Evolutionary conservation across 495 filamentous ascomycete genomes (phyloP).

Genomic region (Penicillium lagena): DNA sequence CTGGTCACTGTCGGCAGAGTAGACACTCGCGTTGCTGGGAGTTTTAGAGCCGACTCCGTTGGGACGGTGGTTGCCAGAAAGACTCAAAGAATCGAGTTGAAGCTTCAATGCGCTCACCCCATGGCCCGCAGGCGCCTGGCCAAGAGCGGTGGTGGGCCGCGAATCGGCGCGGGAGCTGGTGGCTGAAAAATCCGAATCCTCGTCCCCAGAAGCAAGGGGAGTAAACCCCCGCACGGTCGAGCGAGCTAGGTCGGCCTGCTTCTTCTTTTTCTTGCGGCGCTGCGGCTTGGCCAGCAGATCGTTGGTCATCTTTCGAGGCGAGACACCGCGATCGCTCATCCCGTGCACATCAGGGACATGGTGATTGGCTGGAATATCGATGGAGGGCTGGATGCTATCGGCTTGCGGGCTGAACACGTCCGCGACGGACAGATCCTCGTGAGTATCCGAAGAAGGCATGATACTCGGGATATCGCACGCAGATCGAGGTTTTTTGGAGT

Average conservation of each 20-base stretch:
- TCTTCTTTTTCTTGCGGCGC: constrained; percentile 46
- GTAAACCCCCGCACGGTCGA: constrained; percentile 77
- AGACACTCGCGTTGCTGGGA: constrained; percentile 48
- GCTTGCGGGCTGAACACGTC: constrained; percentile 42
- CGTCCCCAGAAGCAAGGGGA: constrained; percentile 77
- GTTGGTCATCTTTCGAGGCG: constrained; percentile 15
- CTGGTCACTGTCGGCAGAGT: constrained; percentile 51
- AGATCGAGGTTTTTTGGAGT: not conserved
- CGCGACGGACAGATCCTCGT: constrained; percentile 37
- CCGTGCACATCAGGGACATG: constrained; percentile 21
- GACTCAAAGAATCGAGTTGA: constrained; percentile 63
- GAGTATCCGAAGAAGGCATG: constrained; percentile 19
- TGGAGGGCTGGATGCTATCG: constrained; percentile 25
- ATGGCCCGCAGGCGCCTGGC: constrained; percentile 50
- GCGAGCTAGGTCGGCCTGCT: constrained; percentile 55
- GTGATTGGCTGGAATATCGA: constrained; percentile 18
- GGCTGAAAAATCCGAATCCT: constrained; percentile 70
- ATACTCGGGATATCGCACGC: not conserved
- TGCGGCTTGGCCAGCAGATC: constrained; percentile 27
- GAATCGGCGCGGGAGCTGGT: constrained; percentile 41
- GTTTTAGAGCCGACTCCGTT: constrained; percentile 36
- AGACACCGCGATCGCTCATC: constrained; percentile 6
- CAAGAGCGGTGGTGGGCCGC: constrained; percentile 16
- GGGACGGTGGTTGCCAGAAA: constrained; percentile 33
- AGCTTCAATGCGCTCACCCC: constrained; percentile 75